Base-by-base conservation (phyloP, 148 eudicot genomes). In the Rhododendron ovatum region DNA sequence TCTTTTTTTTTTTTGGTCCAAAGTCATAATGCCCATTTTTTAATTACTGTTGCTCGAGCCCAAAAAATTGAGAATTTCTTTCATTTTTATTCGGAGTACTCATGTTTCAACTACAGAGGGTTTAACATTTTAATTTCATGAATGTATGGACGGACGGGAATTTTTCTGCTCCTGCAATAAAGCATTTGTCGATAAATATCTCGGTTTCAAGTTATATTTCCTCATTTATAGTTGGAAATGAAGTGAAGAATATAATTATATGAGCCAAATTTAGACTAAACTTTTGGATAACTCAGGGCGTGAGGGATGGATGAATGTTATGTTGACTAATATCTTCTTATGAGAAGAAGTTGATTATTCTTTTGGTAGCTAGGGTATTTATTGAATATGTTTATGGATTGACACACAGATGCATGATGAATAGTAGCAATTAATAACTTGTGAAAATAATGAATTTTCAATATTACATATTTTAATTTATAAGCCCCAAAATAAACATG, bases 11-110 rank as follows among this genome's bases (percentile, higher is more conserved):
- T 13, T 78, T 30, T 7, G 82, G 18, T 53, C 81, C 65, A 57
- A 77, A 47, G 22, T 81, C 39, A 18, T 22, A 80, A 71, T 67
- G 84, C 75, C 82, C 11, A 57, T 37, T 74, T 51, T 82, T 82
- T 8, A n/a, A 6, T 39, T 76, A 18, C 11, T 50, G 51, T 28
- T 5, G 15, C 53, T 47, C 20, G 6, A 51, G 7, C 24, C 63
- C 63, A 80, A 51, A 4, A 50, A 76, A 76, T 35, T 7, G 45
- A 41, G 4, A 76, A 80, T 11, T 48, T 50, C 15, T 10, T 59
- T 61, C 84, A 11, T 13, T 65, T 45, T 63, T 14, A 41, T 41
- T 20, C 17, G 53, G 35, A 75, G 73, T 65, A 63, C 53, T 24
- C 51, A 41, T n/a, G 39, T 83, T 65, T 43, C 74, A 20, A 61